Conservation (phyloP, 2,329 filamentous ascomycete species). For the Lachnellula occidentalis region DNA sequence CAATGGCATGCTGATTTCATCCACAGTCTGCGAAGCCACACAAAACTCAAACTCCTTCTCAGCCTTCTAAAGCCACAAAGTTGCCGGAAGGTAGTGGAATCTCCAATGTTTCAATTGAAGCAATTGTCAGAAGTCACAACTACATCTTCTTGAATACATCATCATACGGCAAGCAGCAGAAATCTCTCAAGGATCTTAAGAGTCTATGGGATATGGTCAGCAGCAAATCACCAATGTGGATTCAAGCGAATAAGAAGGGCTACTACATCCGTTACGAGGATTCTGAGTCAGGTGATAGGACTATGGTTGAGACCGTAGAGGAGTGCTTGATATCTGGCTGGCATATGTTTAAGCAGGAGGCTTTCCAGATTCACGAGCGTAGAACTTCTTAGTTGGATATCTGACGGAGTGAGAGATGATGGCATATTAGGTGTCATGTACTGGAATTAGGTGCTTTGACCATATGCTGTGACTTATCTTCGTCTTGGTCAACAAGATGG, state of each 20-base stretch:
- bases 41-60: too few relatives aligned
- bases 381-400: background rate
- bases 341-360: background rate
- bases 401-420: background rate
- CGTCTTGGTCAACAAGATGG: too few relatives aligned
- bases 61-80: too few relatives aligned
- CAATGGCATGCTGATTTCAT: background rate
- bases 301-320: background rate
- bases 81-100: background rate
- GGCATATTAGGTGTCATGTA: background rate
- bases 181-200: background rate
- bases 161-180: background rate
- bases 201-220: background rate
- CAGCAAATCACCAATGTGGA: background rate
- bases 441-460: background rate
- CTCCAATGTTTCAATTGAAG: background rate
- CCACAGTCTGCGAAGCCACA: background rate
- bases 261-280: background rate
- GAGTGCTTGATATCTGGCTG: background rate
- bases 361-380: background rate
- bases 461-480: background rate
- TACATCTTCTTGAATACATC: background rate
- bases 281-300: background rate
- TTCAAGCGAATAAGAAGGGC: background rate
- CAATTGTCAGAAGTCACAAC: background rate